These are phyloP conservation scores for Tritrichomonas foetus DNA, from an alignment of 208 protist genomes.

Conservation along the genomic window DNA sequence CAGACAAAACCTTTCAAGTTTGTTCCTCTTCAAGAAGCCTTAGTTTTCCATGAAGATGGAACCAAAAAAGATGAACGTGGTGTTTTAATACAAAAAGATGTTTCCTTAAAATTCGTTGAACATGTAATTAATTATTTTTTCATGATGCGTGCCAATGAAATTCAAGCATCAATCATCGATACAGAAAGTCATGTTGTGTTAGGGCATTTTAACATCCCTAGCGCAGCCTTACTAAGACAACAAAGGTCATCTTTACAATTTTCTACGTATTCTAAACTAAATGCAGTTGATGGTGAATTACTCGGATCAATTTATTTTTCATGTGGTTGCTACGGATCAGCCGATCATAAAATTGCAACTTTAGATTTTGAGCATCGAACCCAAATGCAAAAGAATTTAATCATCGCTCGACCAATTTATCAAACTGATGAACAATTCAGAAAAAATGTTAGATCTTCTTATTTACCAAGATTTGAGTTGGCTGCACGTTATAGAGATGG, in stretches of 20 bases:
- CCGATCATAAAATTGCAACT: neutral
- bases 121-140: neutral
- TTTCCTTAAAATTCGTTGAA: neutral
- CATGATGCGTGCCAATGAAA: neutral
- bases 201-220: neutral
- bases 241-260: neutral
- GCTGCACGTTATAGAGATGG: neutral
- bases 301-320: neutral
- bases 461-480: neutral
- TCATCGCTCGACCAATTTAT: neutral
- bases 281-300: neutral
- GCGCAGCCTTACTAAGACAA: neutral
- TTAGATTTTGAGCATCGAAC: neutral
- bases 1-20: neutral
- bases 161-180: neutral
- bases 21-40: neutral
- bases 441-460: neutral
- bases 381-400: neutral
- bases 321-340: neutral
- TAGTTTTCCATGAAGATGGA: neutral
- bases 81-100: neutral
- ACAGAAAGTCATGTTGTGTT: neutral
- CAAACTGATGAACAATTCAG: neutral
- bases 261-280: neutral
- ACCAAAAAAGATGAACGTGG: neutral